Evolutionary conservation across 768 basidiomycete species (phyloP).

Genomic region (Auricularia heimuer): DNA sequence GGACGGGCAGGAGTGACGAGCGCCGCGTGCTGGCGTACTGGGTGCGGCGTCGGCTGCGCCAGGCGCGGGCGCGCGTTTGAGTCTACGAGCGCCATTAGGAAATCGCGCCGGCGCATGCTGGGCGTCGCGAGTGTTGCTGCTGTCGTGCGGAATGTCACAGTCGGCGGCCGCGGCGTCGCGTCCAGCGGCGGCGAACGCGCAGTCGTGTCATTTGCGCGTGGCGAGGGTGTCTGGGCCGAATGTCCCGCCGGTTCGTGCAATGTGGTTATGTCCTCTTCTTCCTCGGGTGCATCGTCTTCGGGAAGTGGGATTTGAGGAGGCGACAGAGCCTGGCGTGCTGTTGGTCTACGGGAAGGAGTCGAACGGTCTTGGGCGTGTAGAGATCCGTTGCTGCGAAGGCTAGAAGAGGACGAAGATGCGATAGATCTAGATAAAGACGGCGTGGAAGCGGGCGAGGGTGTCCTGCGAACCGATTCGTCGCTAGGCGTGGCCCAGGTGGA

Average conservation of each 20-base stretch:
- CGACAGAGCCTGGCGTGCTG: background rate
- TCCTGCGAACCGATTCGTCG: slow-evolving; percentile 49
- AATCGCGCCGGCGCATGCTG: slow-evolving; percentile 62
- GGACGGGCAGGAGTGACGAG: slow-evolving; percentile 57
- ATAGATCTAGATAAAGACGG: slow-evolving; percentile 57
- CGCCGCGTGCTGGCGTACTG: slow-evolving; percentile 25
- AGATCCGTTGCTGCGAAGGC: slow-evolving; percentile 27
- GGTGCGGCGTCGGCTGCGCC: slow-evolving; percentile 54
- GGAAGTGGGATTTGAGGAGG: background rate
- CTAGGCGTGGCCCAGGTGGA: slow-evolving; percentile 56
- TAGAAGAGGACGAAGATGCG: slow-evolving; percentile 52
- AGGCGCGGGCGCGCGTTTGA: slow-evolving; percentile 70
- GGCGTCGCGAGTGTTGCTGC: slow-evolving; percentile 51
- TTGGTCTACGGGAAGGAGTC: background rate
- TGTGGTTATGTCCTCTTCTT: slow-evolving; percentile 1
- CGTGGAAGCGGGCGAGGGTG: slow-evolving; percentile 43
- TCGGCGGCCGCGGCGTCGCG: slow-evolving; percentile 21
- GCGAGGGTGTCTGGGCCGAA: slow-evolving; percentile 37
- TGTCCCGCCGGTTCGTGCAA: background rate
- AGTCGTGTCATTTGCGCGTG: slow-evolving; percentile 44
- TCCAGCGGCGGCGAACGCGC: slow-evolving; percentile 43
- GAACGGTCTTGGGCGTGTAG: background rate
- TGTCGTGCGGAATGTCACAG: slow-evolving; percentile 9
- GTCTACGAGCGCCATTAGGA: slow-evolving; percentile 76
- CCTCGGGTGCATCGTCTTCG: background rate